phyloP scores from a whole-genome alignment of 768 basidiomycete species.

The Mycena indigotica region DNA sequence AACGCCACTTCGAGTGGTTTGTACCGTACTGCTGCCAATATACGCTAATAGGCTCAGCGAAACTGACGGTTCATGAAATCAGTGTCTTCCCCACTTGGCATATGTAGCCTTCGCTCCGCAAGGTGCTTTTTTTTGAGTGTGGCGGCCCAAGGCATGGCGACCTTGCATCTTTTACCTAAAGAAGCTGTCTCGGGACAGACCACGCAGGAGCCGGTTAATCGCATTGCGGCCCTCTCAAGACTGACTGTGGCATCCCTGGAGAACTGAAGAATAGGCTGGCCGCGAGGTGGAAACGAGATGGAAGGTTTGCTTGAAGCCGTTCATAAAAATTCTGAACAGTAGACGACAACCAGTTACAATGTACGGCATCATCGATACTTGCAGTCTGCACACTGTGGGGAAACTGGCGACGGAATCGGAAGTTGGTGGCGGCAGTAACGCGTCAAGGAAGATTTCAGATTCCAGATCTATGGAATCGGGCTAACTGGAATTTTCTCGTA shows the following conservation, averaged over 20 bases:
- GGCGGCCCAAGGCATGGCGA: neutral
- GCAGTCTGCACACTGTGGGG: constrained; percentile 2
- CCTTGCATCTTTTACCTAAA: too few species aligned
- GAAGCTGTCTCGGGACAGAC: neutral
- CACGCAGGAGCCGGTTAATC: constrained; percentile 3
- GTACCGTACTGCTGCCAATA: constrained; percentile 1
- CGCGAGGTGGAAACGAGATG: too few species aligned
- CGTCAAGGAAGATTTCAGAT: constrained; percentile 12
- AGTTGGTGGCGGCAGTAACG: constrained; percentile 12
- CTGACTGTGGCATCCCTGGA: too few species aligned
- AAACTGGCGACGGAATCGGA: constrained; percentile 21
- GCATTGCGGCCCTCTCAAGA: constrained; percentile 9
- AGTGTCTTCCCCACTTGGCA: too few species aligned
- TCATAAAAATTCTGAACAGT: too few species aligned
- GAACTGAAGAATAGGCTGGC: too few species aligned
- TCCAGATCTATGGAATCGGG: constrained; percentile 1
- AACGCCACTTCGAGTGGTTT: neutral
- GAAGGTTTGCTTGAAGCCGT: too few species aligned
- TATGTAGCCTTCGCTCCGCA: too few species aligned
- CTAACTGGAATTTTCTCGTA: constrained; percentile 4
- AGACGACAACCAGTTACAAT: too few species aligned
- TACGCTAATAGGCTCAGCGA: constrained; percentile 1
- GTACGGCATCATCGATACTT: constrained; percentile 16
- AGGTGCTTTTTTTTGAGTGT: too few species aligned
- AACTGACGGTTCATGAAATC: neutral